Conservation (phyloP, 495 filamentous ascomycete species). For the Xeromyces bisporus region DNA sequence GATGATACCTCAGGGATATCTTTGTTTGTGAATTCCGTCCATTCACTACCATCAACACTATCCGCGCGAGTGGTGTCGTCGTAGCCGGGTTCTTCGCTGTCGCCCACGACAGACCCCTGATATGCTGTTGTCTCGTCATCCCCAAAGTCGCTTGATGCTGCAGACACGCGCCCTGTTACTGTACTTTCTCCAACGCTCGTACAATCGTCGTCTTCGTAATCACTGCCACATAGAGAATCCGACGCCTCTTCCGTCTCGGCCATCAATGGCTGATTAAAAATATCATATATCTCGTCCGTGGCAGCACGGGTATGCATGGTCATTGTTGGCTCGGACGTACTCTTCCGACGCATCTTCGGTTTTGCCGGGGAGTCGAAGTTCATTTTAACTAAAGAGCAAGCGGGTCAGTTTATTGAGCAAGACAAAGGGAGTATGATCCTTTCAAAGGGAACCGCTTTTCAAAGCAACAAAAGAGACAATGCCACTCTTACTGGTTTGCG, state of each 20-base stretch:
- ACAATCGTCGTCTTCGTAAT: constrained; percentile 57
- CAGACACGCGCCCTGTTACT: constrained; percentile 50
- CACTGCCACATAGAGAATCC: constrained; percentile 33
- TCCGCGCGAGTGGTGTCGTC: constrained; percentile 31
- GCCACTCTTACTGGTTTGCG: constrained; percentile 54
- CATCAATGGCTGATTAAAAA: constrained; percentile 84
- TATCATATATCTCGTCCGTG: constrained; percentile 90
- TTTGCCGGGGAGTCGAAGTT: constrained; percentile 76
- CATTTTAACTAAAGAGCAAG: constrained; percentile 50
- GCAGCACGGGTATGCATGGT: constrained; percentile 89
- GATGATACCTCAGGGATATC: constrained; percentile 40
- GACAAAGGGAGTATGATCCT: background rate
- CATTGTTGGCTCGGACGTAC: constrained; percentile 76
- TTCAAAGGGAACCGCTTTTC: too few species aligned
- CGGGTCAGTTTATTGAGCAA: constrained; percentile 12
- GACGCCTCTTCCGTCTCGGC: constrained; percentile 25
- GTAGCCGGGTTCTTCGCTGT: constrained; percentile 31
- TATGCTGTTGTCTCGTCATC: constrained; percentile 40
- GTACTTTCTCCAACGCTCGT: constrained; percentile 71
- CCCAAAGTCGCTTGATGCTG: constrained; percentile 43
- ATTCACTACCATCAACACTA: constrained; percentile 48
- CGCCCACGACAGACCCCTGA: constrained; percentile 21
- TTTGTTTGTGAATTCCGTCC: constrained; percentile 68
- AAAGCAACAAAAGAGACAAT: constrained; percentile 2
- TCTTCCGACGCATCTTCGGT: constrained; percentile 59